Conservation (phyloP, 2,329 filamentous ascomycete species). For the Colletotrichum viniferum region DNA sequence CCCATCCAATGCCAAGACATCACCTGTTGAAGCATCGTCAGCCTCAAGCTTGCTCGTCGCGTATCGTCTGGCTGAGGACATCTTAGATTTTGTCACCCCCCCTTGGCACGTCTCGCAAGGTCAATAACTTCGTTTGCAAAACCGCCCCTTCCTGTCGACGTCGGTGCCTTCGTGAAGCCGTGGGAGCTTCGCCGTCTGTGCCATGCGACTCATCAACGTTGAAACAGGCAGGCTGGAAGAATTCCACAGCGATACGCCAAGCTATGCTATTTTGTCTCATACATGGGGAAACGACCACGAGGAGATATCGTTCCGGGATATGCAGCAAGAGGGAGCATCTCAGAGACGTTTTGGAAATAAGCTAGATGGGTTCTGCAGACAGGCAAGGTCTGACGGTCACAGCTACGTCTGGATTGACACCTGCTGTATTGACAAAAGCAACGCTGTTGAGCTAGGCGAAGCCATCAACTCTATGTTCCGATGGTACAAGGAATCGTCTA, state of each 20-base stretch:
- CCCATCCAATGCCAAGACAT: neutral
- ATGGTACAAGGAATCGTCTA: neutral
- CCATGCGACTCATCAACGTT: neutral
- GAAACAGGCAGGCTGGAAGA: neutral
- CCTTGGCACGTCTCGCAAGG: neutral
- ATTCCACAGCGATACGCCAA: rapidly evolving
- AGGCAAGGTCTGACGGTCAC: neutral
- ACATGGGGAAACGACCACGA: neutral
- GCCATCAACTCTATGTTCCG: neutral
- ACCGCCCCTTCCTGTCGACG: rapidly evolving
- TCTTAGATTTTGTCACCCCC: no score
- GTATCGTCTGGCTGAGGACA: neutral
- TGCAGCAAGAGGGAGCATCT: neutral
- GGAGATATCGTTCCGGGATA: neutral
- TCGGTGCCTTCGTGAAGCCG: rapidly evolving
- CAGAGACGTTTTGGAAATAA: neutral
- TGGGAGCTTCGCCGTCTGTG: rapidly evolving
- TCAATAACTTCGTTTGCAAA: neutral
- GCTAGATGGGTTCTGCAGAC: neutral
- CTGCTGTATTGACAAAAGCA: neutral
- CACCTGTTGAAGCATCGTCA: neutral
- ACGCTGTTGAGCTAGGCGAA: neutral
- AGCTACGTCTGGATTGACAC: neutral
- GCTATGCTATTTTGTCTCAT: neutral
- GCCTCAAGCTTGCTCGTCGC: neutral